Base-by-base conservation (phyloP, 768 basidiomycete species). In the Gelatoporia subvermispora region DNA sequence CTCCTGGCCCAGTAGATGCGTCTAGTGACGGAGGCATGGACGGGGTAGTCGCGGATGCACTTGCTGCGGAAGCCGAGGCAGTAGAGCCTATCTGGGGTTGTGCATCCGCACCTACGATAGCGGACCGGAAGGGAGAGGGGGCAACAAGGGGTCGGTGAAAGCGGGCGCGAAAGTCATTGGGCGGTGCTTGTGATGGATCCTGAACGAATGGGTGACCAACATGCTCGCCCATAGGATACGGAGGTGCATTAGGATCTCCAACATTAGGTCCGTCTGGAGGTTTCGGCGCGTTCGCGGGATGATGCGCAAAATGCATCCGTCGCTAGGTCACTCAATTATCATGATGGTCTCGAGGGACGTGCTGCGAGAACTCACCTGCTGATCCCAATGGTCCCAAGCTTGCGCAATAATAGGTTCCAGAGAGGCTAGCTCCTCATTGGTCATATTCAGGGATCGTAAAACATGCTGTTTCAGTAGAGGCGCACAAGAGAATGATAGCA, bases 301-400 rank as follows among this genome's bases (percentile, higher is more conserved):
- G 63, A 41, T 72, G 72, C 0, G 66, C 74, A 52, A 72, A 75
- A 52, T 77, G 76, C 59, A 77, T 58, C 1, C 70, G 72, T 42
- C 77, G 73, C 77, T 78, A 28, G 23, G 34, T 20, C 20, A 10
- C 43, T 7, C 13, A 13, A 13, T 31, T 13, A 31, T 7, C 28
- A 13, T 31, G 28, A 31, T 10, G 35, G n/a, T n/a, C 17, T 31
- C 28, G 7, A 20, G 22, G 48, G 40, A 28, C n/a, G 28, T 46
- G 17, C 25, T 37, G 23, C 16, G 34, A n/a, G 28, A 23, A 63
- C 78, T 48, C 60, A 89, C 88, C 64, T 84, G 83, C 55, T 82
- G 79, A 58, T 91, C 84, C 89, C 89, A 92, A 35, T 85, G 83
- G 49, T 92, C 89, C 77, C 87, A 92, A 16, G 88, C 88, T 39